A percentile compares a stretch with the other conserved stretches of the same genome.
These are phyloP conservation scores for Pleurotus giganteus DNA, from an alignment of 768 basidiomycete genomes.

Conservation along the genomic window DNA sequence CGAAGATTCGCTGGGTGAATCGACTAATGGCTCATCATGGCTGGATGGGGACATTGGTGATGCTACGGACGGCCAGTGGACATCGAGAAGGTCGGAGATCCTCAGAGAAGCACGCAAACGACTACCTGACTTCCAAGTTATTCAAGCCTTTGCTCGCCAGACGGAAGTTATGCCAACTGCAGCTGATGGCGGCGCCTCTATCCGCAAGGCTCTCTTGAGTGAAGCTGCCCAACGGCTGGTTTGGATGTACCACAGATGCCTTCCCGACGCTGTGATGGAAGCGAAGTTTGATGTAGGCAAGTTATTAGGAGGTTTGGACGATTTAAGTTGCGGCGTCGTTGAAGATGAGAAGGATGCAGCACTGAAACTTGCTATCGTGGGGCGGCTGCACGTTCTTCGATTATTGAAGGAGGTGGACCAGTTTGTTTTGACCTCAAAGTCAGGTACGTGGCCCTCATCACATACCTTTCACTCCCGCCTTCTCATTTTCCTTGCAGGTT, in stretches of 20 bases:
- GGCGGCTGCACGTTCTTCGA: constrained; percentile 76
- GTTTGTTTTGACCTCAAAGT: constrained; percentile 76
- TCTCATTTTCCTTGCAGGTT: constrained; percentile 24
- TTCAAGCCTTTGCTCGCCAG: constrained; percentile 79
- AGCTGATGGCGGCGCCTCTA: constrained; percentile 15
- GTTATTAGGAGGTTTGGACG: constrained; percentile 49
- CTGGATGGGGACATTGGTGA: constrained; percentile 19
- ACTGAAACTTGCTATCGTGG: constrained; percentile 39
- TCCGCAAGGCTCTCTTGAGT: constrained; percentile 53
- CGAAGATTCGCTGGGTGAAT: constrained; percentile 53
- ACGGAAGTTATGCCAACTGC: constrained; percentile 16
- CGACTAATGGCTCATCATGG: neutral
- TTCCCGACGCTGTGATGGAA: constrained; percentile 75
- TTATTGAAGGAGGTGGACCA: constrained; percentile 75
- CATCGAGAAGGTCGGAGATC: constrained; percentile 60
- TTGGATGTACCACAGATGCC: constrained; percentile 79
- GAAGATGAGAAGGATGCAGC: constrained; percentile 26
- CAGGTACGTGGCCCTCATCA: constrained; percentile 40
- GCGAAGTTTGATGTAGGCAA: constrained; percentile 86
- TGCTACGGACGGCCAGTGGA: constrained; percentile 70
- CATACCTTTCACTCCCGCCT: neutral
- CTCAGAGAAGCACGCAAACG: constrained; percentile 72
- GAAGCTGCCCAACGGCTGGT: constrained; percentile 81
- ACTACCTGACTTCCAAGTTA: constrained; percentile 84
- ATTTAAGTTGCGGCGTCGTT: constrained; percentile 5